phyloP scores from a whole-genome alignment of 2,329 filamentous ascomycete species.

The Ophiostoma sp. region DNA sequence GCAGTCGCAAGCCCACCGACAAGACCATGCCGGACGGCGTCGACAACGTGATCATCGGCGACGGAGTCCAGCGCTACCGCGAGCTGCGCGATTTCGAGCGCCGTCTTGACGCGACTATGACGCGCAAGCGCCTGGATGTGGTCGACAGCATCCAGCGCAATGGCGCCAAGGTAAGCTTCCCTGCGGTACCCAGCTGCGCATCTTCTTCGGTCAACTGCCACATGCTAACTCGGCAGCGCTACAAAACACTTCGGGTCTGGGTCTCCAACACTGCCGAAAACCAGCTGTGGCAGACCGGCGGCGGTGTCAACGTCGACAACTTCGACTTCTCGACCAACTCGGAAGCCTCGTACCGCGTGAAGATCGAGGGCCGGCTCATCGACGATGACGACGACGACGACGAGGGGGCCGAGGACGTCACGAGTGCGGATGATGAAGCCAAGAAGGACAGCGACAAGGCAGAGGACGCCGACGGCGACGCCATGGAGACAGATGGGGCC shows the following conservation, averaged over 20 bases:
- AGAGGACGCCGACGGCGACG: constrained; percentile 40
- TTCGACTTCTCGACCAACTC: constrained; percentile 76
- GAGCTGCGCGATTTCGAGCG: constrained; percentile 82
- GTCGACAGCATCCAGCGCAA: constrained; percentile 72
- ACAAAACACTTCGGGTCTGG: constrained; percentile 85
- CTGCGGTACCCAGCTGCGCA: background rate
- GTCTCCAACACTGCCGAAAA: constrained; percentile 91
- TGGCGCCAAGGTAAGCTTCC: constrained; percentile 22
- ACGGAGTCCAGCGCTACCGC: constrained; percentile 76
- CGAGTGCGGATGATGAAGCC: background rate
- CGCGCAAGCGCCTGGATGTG: constrained; percentile 87
- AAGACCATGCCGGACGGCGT: constrained; percentile 89
- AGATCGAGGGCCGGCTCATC: constrained; percentile 81
- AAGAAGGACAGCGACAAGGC: constrained; percentile 46
- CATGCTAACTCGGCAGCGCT: constrained; percentile 46
- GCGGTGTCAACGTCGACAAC: constrained; percentile 60
- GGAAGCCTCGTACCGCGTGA: constrained; percentile 79
- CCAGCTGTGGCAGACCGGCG: constrained; percentile 80
- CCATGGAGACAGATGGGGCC: constrained; percentile 57
- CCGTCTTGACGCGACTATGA: constrained; percentile 84
- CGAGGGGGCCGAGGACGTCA: constrained; percentile 34
- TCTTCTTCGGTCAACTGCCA: background rate
- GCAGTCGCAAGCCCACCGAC: constrained; percentile 86
- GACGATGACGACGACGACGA: constrained; percentile 59
- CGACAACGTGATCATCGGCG: constrained; percentile 74